phyloP scores from a whole-genome alignment of 208 protist species.

The Crithidia thermophila region DNA sequence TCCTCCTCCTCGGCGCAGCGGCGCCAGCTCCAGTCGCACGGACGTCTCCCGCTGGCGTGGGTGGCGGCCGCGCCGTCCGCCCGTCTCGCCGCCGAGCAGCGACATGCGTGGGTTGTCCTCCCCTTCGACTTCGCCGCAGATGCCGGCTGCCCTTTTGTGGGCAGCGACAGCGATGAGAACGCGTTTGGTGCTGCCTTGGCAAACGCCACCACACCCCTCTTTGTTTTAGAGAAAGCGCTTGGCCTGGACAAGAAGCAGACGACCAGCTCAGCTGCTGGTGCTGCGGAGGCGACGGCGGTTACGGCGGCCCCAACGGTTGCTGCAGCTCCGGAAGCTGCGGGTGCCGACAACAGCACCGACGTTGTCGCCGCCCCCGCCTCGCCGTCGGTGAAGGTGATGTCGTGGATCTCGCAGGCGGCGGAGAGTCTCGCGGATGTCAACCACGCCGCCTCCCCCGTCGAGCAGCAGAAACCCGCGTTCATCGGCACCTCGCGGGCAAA shows the following conservation, averaged over 20 bases:
- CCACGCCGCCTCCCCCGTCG: conserved; percentile 13
- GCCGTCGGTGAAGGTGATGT: not conserved
- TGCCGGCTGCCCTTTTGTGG: not conserved
- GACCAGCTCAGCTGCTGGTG: not conserved
- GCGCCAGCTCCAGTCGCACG: conserved; percentile 16
- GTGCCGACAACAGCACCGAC: not conserved
- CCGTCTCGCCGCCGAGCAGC: conserved; percentile 49
- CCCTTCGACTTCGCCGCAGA: conserved; percentile 29
- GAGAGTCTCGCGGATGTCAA: conserved; percentile 27
- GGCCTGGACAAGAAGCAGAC: not conserved
- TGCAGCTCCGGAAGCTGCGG: not conserved
- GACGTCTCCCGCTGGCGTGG: conserved; percentile 47
- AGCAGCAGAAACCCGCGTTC: not conserved
- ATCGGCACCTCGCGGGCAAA: conserved; percentile 7
- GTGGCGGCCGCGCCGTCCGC: conserved; percentile 38
- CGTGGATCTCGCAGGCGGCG: conserved; percentile 10
- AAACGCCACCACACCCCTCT: conserved; percentile 38
- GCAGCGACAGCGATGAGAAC: conserved; percentile 6
- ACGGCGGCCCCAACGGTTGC: not conserved
- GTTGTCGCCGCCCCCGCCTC: not conserved
- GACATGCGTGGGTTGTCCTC: conserved; percentile 33
- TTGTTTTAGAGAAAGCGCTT: conserved; percentile 14
- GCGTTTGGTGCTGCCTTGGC: conserved; percentile 30
- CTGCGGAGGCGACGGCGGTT: not conserved
- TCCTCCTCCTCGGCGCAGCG: conserved; percentile 12